A percentile compares a stretch with the other conserved stretches of the same genome.
Evolutionary conservation across 2,329 filamentous ascomycete species (phyloP).

Genomic region (Myriosclerotinia duriaeana): DNA sequence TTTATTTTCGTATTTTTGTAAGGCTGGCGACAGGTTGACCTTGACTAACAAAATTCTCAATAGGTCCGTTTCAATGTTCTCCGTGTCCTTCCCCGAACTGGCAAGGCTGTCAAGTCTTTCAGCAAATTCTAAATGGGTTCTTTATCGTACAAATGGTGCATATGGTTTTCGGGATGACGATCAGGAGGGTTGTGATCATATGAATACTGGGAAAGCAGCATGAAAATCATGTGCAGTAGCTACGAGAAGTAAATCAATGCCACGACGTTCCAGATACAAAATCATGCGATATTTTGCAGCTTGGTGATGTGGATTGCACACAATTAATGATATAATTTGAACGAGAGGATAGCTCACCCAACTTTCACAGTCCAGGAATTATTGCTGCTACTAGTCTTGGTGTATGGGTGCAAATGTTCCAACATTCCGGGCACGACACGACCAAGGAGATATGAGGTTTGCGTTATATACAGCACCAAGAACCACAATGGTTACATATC

Average conservation of each 20-base stretch:
- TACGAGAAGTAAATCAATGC: slow-evolving; percentile 37
- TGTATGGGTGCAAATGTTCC: not conserved
- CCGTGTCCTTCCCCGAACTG: slow-evolving; percentile 94
- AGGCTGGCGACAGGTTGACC: not conserved
- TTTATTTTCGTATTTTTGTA: not conserved
- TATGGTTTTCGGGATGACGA: slow-evolving; percentile 40
- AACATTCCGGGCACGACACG: not conserved
- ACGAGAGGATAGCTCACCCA: not conserved
- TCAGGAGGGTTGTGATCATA: slow-evolving; percentile 40
- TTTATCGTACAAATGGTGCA: slow-evolving; percentile 35
- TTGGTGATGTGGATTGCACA: slow-evolving; percentile 15
- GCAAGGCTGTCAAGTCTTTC: slow-evolving; percentile 98
- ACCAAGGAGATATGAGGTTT: not conserved
- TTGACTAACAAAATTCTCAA: slow-evolving; percentile 1
- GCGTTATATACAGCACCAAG: not conserved
- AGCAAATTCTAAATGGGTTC: slow-evolving; percentile 81
- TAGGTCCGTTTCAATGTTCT: slow-evolving; percentile 99
- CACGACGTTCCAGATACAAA: slow-evolving; percentile 33
- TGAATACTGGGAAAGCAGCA: slow-evolving; percentile 34
- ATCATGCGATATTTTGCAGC: slow-evolving; percentile 1
- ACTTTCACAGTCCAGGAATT: not conserved
- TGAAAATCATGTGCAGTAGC: slow-evolving; percentile 39
- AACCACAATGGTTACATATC: not conserved
- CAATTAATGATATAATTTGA: slow-evolving; percentile 3
- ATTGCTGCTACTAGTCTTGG: not conserved